Conservation (phyloP, 805 yeast genomes). For the Hanseniaspora mollemarum region DNA sequence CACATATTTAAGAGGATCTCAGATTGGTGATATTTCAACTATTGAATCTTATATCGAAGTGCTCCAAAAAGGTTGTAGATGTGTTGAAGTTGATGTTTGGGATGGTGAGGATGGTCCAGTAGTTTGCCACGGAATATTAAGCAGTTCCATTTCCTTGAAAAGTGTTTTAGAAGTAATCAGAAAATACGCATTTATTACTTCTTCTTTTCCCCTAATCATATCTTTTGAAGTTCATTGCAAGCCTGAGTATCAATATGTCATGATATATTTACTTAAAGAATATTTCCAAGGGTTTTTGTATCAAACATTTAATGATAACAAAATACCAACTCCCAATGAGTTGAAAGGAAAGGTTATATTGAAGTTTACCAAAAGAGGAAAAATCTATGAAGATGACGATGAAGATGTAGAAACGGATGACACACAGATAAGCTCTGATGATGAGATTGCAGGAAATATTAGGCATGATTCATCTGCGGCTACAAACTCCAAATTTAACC, state of each 20-base stretch:
- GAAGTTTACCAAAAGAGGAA: constrained; percentile 56
- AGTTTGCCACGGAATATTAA: constrained; percentile 85
- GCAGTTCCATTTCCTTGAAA: constrained; percentile 55
- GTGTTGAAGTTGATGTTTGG: constrained; percentile 95
- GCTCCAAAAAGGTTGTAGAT: constrained; percentile 82
- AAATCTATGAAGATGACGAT: constrained; percentile 27
- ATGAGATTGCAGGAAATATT: neutral
- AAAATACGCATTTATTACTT: constrained; percentile 77
- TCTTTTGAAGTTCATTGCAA: constrained; percentile 81
- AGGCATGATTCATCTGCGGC: constrained; percentile 21
- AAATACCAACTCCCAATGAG: constrained; percentile 62
- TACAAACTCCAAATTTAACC: constrained; percentile 25
- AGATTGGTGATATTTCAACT: constrained; percentile 75
- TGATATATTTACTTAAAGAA: constrained; percentile 42
- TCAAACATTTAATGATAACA: constrained; percentile 18
- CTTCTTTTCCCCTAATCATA: constrained; percentile 74
- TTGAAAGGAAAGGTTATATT: constrained; percentile 60
- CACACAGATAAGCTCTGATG: constrained; percentile 14
- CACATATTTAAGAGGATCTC: constrained; percentile 80
- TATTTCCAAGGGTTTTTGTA: constrained; percentile 51
- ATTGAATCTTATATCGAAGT: constrained; percentile 81
- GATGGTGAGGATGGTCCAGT: constrained; percentile 72
- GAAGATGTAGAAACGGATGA: constrained; percentile 34
- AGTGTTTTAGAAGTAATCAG: constrained; percentile 63
- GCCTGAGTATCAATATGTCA: constrained; percentile 50